phyloP scores from a whole-genome alignment of 441 rosid genomes.

The Mallotus japonicus region DNA sequence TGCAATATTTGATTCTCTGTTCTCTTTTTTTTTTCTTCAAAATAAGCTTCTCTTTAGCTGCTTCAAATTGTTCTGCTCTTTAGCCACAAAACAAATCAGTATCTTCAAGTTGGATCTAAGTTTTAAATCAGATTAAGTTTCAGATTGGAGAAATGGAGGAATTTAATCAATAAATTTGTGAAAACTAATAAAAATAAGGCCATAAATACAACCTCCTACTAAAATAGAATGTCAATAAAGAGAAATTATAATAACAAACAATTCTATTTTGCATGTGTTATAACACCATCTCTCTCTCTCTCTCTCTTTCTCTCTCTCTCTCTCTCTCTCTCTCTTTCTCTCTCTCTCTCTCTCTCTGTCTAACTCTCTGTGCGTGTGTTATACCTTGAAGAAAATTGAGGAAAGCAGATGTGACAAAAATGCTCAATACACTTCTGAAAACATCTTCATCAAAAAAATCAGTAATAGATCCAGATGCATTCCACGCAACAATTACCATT shows the following conservation, averaged over 20 bases:
- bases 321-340: too few relatives aligned
- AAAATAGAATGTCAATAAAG: neutral
- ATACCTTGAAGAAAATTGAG: slow-evolving; percentile 88
- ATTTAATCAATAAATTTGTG: neutral
- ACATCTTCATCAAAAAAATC: slow-evolving; percentile 60
- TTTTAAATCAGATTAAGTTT: neutral
- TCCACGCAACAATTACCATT: slow-evolving; percentile 95
- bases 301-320: too few relatives aligned
- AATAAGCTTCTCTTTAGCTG: neutral
- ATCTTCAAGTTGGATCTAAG: neutral
- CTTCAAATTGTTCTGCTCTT: too few relatives aligned
- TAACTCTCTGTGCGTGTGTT: neutral
- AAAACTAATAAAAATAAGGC: neutral
- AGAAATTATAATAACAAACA: neutral
- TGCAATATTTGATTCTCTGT: neutral
- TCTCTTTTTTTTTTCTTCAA: neutral
- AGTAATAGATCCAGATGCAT: slow-evolving; percentile 64
- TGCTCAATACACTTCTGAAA: slow-evolving; percentile 67
- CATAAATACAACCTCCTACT: neutral
- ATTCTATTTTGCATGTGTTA: too few relatives aligned
- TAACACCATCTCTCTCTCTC: too few relatives aligned
- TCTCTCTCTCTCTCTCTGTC: too few relatives aligned
- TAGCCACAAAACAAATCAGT: neutral
- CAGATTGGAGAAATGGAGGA: neutral
- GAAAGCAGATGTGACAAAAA: slow-evolving; percentile 86